A percentile compares a stretch with the other conserved stretches of the same genome.
Conservation (phyloP, 2,329 filamentous ascomycete genomes). For the Fusarium nematophilum region DNA sequence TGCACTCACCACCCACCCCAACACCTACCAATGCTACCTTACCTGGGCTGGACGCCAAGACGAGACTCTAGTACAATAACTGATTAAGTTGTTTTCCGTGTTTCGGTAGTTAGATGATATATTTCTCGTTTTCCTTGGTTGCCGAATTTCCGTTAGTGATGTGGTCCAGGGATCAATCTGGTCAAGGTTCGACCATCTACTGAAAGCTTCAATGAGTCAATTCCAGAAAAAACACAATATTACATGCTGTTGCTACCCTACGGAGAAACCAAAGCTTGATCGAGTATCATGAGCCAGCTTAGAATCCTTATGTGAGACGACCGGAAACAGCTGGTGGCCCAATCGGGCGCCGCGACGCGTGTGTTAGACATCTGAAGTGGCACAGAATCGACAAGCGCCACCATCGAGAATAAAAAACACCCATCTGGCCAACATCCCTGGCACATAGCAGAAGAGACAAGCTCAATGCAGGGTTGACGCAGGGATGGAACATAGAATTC, state of each 20-base stretch:
- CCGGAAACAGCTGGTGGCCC: neutral
- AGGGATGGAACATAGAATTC: slow-evolving; percentile 31
- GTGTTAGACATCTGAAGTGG: slow-evolving; percentile 19
- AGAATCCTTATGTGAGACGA: slow-evolving; percentile 11
- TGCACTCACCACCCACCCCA: no score
- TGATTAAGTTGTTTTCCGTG: no score
- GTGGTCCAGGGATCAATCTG: no score
- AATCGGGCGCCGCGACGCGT: slow-evolving; percentile 2
- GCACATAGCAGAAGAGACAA: slow-evolving; percentile 9
- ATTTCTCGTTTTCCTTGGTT: no score
- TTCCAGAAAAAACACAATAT: no score
- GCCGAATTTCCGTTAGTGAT: no score
- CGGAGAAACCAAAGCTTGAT: neutral
- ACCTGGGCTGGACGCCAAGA: no score
- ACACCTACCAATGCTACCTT: no score
- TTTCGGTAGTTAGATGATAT: no score
- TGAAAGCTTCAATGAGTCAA: no score
- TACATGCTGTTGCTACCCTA: neutral
- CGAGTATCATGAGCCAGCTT: neutral
- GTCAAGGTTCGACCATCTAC: neutral
- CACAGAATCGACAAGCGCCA: slow-evolving; percentile 21
- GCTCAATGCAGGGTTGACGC: slow-evolving; percentile 25
- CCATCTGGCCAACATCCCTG: neutral
- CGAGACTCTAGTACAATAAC: no score
- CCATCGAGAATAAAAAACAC: neutral